Base-by-base conservation (phyloP, 257 asterid species). In the Buddleja alternifolia region DNA sequence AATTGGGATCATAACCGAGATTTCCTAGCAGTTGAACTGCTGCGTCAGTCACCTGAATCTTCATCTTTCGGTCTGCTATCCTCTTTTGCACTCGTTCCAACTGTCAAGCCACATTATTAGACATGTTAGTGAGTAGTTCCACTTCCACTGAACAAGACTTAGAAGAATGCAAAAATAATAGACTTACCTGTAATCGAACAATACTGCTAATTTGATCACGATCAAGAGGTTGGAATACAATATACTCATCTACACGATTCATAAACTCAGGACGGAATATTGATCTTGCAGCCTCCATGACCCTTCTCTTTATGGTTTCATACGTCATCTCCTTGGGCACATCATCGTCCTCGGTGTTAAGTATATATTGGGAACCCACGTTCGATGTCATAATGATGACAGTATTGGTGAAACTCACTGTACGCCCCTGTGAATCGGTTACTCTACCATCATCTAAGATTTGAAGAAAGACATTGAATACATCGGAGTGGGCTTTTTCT, bases 351-450 rank as follows among this genome's bases (percentile, higher is more conserved):
- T 84, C 90, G 2, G 84, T 78, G 76, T 90, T 85, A 1, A 90
- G 87, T 75, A 93, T 93, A 57, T 85, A 85, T 67, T 88, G 97
- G 1, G 96, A 93, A 4, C 98, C 98, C 50, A 93, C 95, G 74
- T 93, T 93, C 21, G 98, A 93, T 17, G 98, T 93, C 98, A 93
- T 93, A 32, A 93, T 93, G 61, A 93, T 83, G 15, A 93, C 95
- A 0, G 90, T 69, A 70, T 93, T 90, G 21, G 94, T 90, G 81
- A 93, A 93, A 77, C 96, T 86, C 51, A 93, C 98, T 0, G 98
- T 93, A 10, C 97, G 92, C 4, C 98, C 98, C 34, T 93, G 98
- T 3, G 98, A 93, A 73, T 93, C 96, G 0, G 98, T 93, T 14
- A 93, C 95, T 73, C 98, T 86, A 70, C 98, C 98, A 68, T 93